Percentiles rank a stretch among this genome's conserved stretches.
These are phyloP conservation scores for Lyophyllum shimeji DNA, from an alignment of 768 basidiomycete genomes.

Conservation along the genomic window DNA sequence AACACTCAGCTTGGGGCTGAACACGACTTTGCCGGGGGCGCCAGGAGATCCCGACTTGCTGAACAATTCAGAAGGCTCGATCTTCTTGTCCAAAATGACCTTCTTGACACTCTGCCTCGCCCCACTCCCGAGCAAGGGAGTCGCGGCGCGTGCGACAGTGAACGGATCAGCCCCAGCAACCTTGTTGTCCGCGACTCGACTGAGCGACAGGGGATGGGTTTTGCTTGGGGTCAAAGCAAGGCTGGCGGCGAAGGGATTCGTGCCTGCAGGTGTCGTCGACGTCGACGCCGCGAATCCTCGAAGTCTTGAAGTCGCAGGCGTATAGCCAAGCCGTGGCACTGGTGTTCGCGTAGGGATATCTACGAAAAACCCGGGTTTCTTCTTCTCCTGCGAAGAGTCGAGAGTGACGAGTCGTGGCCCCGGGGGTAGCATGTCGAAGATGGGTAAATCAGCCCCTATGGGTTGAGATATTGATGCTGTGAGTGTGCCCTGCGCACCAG, in stretches of 20 bases:
- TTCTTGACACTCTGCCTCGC: slow-evolving; percentile 88
- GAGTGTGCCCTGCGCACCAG: slow-evolving; percentile 57
- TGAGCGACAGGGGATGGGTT: slow-evolving; percentile 53
- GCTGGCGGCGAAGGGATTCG: slow-evolving; percentile 33
- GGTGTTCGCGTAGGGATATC: slow-evolving; percentile 75
- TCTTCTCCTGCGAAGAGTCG: slow-evolving; percentile 63
- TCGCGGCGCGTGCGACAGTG: slow-evolving; percentile 58
- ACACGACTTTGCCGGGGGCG: slow-evolving; percentile 56
- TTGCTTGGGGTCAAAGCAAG: slow-evolving; percentile 56
- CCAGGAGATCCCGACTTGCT: slow-evolving; percentile 47
- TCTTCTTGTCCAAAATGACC: slow-evolving; percentile 82
- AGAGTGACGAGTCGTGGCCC: slow-evolving; percentile 63
- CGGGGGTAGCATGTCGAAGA: slow-evolving; percentile 74
- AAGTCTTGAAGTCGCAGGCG: slow-evolving; percentile 65
- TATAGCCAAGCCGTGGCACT: slow-evolving; percentile 66
- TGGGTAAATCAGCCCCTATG: slow-evolving; percentile 67
- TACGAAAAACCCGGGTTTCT: slow-evolving; percentile 75
- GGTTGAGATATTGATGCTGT: slow-evolving; percentile 90
- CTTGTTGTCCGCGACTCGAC: slow-evolving; percentile 43
- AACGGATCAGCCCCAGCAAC: slow-evolving; percentile 59
- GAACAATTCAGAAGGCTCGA: slow-evolving; percentile 73
- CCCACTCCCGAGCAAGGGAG: slow-evolving; percentile 68
- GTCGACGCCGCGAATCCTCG: slow-evolving; percentile 66
- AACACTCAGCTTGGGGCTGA: slow-evolving; percentile 73
- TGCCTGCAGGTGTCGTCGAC: slow-evolving; percentile 34